phyloP scores from a whole-genome alignment of 2,329 filamentous ascomycete genomes.

The Sporothrix brunneoviolacea region DNA sequence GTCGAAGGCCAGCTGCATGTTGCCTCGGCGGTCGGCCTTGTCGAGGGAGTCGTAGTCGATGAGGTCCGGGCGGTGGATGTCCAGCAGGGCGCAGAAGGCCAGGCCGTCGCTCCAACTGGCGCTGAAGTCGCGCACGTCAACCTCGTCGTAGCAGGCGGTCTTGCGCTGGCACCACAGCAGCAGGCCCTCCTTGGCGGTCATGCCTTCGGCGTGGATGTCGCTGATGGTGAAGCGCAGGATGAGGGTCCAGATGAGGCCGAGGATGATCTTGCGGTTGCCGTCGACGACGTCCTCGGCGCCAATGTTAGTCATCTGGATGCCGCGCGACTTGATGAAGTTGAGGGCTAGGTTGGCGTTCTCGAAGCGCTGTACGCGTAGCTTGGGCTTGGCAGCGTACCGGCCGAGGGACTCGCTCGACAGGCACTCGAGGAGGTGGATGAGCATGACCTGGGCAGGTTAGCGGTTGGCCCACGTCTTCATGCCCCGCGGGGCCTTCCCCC shows the following conservation, averaged over 20 bases:
- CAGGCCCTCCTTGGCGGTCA: conserved; percentile 94
- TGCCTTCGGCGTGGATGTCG: conserved; percentile 95
- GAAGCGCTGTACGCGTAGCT: conserved; percentile 91
- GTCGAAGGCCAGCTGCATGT: conserved; percentile 97
- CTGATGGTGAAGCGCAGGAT: conserved; percentile 98
- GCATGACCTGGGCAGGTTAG: conserved; percentile 59
- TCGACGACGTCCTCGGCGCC: conserved; percentile 97
- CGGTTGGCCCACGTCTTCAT: not conserved
- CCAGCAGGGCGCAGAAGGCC: conserved; percentile 90
- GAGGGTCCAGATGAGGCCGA: conserved; percentile 95
- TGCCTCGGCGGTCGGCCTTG: conserved; percentile 87
- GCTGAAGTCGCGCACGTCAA: conserved; percentile 92
- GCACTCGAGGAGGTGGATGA: conserved; percentile 96
- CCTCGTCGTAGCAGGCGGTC: conserved; percentile 96
- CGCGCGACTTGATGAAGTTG: conserved; percentile 74
- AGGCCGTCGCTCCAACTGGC: conserved; percentile 95
- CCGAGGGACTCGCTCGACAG: conserved; percentile 91
- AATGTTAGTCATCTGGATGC: conserved; percentile 97
- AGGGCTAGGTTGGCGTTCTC: conserved; percentile 97
- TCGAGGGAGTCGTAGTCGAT: conserved; percentile 95
- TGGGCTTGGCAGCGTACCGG: conserved; percentile 92
- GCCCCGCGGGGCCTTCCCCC: not conserved
- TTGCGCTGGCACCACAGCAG: conserved; percentile 97
- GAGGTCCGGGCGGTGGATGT: conserved; percentile 93
- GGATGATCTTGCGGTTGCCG: conserved; percentile 93